Conservation (phyloP, 345 rosid species). For the Carallia brachiata region DNA sequence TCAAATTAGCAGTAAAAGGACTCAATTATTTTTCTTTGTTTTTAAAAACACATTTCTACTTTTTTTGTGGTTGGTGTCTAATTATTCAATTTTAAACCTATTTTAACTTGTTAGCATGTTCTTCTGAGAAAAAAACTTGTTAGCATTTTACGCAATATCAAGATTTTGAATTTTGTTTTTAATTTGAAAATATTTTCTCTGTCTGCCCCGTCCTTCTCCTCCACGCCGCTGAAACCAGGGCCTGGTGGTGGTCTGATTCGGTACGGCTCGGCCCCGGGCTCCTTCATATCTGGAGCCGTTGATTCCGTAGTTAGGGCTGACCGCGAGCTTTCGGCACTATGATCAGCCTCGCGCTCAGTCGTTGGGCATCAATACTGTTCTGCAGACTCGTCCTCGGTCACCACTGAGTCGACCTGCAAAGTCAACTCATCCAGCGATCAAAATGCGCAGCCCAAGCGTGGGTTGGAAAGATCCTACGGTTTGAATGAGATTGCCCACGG, state of each 20-base stretch:
- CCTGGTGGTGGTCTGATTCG: constrained; percentile 53
- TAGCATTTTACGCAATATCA: too few species aligned
- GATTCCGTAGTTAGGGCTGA: constrained; percentile 60
- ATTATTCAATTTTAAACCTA: too few species aligned
- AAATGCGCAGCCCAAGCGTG: constrained; percentile 20
- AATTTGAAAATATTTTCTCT: too few species aligned
- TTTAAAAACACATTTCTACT: too few species aligned
- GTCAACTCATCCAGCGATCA: constrained; percentile 60
- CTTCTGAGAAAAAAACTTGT: too few species aligned
- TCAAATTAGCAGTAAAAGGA: too few species aligned
- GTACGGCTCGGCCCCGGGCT: constrained; percentile 83
- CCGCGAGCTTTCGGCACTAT: constrained; percentile 12
- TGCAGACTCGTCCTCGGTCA: constrained; percentile 59
- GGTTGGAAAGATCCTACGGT: constrained; percentile 59
- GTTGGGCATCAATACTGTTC: constrained; percentile 52
- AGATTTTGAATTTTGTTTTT: too few species aligned
- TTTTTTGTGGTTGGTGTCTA: too few species aligned
- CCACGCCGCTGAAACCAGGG: constrained; percentile 40
- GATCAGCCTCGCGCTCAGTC: constrained; percentile 12
- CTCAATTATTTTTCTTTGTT: too few species aligned
- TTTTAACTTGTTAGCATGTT: too few species aligned
- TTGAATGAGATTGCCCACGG: constrained; percentile 44
- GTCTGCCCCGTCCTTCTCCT: constrained; percentile 37
- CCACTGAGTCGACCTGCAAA: constrained; percentile 67
- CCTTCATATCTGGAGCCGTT: constrained; percentile 59